phyloP scores from a whole-genome alignment of 1,284 basidiomycete genomes.

The Heterobasidion occidentale region DNA sequence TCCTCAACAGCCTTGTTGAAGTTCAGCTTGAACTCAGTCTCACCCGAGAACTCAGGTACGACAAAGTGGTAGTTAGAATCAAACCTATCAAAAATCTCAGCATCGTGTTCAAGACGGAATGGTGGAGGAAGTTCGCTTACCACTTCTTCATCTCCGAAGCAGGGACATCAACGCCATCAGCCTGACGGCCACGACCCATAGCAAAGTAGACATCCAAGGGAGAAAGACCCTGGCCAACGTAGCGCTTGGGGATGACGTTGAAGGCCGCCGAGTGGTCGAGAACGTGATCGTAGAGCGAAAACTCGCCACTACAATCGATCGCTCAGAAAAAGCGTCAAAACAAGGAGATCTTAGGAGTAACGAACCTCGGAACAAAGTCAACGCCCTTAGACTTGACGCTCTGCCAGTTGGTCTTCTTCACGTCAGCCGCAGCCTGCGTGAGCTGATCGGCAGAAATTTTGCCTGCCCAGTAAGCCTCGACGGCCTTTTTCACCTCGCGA shows the following conservation, averaged over 20 bases:
- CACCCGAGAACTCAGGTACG: slow-evolving; percentile 93
- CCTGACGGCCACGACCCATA: slow-evolving; percentile 98
- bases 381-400: slow-evolving; percentile 86
- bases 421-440: slow-evolving; percentile 81
- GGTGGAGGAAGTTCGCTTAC: slow-evolving; percentile 32
- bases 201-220: slow-evolving; percentile 96
- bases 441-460: slow-evolving; percentile 89
- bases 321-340: slow-evolving; percentile 10
- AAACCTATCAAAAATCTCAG: slow-evolving; percentile 54
- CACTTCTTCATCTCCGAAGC: slow-evolving; percentile 99
- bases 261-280: slow-evolving; percentile 96
- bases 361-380: slow-evolving; percentile 87
- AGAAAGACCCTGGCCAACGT: slow-evolving; percentile 82
- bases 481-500: slow-evolving; percentile 98
- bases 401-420: slow-evolving; percentile 89
- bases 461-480: slow-evolving; percentile 97
- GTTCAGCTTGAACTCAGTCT: slow-evolving; percentile 91
- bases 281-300: slow-evolving; percentile 98
- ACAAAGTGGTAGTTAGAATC: slow-evolving; percentile 99
- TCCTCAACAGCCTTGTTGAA: slow-evolving; percentile 95
- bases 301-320: slow-evolving; percentile 72
- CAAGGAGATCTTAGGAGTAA: slow-evolving; percentile 7
- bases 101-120: neutral
- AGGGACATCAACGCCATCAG: slow-evolving; percentile 90
- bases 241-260: slow-evolving; percentile 96